Conservation (phyloP, 805 yeast species). For the Wilhelminamyces savonicus region DNA sequence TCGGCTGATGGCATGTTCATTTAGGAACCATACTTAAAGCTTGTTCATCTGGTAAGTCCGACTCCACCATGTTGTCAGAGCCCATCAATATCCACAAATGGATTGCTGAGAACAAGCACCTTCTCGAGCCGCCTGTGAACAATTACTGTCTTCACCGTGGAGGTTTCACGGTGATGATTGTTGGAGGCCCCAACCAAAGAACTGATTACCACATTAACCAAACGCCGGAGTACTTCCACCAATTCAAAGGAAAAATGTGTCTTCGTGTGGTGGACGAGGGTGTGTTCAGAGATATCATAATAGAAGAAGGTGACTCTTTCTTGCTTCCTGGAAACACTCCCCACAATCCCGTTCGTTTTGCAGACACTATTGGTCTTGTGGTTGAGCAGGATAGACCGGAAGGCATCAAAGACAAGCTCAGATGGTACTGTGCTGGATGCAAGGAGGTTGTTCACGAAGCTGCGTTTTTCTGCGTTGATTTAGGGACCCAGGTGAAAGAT, state of each 20-base stretch:
- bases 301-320: constrained; percentile 84
- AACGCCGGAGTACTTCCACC: constrained; percentile 91
- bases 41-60: too few species aligned
- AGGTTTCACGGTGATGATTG: constrained; percentile 91
- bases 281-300: constrained; percentile 64
- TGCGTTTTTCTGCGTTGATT: constrained; percentile 68
- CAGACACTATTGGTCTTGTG: constrained; percentile 82
- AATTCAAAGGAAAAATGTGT: constrained; percentile 81
- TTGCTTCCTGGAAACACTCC: constrained; percentile 80
- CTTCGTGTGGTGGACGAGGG: constrained; percentile 71
- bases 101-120: constrained; percentile 69
- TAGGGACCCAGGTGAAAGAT: constrained; percentile 85
- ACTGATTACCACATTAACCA: constrained; percentile 92
- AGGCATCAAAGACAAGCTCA: constrained; percentile 60
- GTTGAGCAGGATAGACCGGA: constrained; percentile 88
- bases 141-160: constrained; percentile 87
- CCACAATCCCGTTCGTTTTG: constrained; percentile 84
- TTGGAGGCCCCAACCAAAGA: constrained; percentile 93
- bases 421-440: constrained; percentile 86
- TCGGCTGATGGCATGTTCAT: too few species aligned
- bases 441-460: constrained; percentile 57
- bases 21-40: too few species aligned
- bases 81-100: constrained; percentile 79
- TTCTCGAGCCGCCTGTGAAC: constrained; percentile 87
- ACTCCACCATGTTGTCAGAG: constrained; percentile 42